Evolutionary conservation across 1,284 basidiomycete species (phyloP).

Genomic region (Crepidotus sp.): DNA sequence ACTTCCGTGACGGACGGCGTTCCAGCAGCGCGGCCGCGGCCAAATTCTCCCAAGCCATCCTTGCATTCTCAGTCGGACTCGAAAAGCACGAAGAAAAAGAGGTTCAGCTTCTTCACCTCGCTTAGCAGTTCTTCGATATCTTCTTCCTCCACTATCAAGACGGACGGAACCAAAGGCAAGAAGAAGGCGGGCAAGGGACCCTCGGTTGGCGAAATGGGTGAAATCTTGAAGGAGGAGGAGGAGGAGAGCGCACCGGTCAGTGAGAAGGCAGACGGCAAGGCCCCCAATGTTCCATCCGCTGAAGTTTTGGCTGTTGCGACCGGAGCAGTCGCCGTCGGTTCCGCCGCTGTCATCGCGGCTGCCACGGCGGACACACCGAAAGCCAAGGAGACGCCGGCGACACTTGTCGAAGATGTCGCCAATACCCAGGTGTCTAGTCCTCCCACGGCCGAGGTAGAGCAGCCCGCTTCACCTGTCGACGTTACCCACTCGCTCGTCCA

Average conservation of each 20-base stretch:
- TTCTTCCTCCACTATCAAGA: constrained; percentile 20
- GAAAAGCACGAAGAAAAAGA: constrained; percentile 38
- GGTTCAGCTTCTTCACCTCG: constrained; percentile 49
- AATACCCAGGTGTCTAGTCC: constrained; percentile 10
- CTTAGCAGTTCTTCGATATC: constrained; percentile 18
- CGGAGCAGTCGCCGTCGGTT: constrained; percentile 14
- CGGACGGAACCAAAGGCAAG: constrained; percentile 9
- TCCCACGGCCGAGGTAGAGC: constrained; percentile 7
- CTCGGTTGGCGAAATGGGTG: constrained; percentile 57
- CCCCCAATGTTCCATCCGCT: constrained; percentile 7
- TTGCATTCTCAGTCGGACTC: constrained; percentile 38
- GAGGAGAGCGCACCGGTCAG: constrained; percentile 19
- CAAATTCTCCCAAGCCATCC: constrained; percentile 43
- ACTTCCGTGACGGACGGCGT: constrained; percentile 9
- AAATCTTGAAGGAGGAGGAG: constrained; percentile 47
- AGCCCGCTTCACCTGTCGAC: constrained; percentile 11
- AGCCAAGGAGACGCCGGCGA: not conserved
- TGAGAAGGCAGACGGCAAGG: constrained; percentile 13
- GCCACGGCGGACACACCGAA: constrained; percentile 16
- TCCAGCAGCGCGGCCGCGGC: constrained; percentile 18
- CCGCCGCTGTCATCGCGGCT: constrained; percentile 18
- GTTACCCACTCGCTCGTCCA: constrained; percentile 9
- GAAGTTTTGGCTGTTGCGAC: constrained; percentile 10
- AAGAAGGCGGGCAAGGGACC: constrained; percentile 26
- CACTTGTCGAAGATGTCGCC: constrained; percentile 11